These are phyloP conservation scores for Catharanthus roseus DNA, from an alignment of 257 asterid species.

Conservation along the genomic window DNA sequence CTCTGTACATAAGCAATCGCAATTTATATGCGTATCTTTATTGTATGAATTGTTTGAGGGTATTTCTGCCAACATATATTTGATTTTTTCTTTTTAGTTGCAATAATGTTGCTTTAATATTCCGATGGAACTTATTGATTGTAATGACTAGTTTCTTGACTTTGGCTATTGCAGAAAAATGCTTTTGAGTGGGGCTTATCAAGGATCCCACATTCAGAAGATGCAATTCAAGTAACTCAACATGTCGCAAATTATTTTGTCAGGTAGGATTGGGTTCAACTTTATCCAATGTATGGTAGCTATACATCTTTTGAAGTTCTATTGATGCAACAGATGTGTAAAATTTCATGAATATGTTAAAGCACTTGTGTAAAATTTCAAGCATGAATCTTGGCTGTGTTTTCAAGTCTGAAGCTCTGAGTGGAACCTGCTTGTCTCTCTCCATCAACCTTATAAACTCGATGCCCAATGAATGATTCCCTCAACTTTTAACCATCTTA, in stretches of 20 bases:
- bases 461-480: neutral
- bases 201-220: conserved; percentile 89
- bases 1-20: neutral
- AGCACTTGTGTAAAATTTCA: no score
- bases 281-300: neutral
- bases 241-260: conserved; percentile 79
- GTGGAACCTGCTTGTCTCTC: neutral
- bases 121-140: neutral
- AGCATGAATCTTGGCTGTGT: neutral
- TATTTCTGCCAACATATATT: neutral
- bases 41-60: neutral
- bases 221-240: conserved; percentile 92
- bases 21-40: neutral
- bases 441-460: neutral
- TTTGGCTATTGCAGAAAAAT: conserved; percentile 58
- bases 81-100: neutral
- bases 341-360: neutral
- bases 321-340: neutral
- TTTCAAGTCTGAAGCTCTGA: neutral
- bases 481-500: neutral
- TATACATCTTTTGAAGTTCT: neutral
- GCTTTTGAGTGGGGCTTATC: conserved; percentile 95
- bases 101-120: neutral
- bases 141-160: neutral
- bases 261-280: conserved; percentile 36